Base-by-base conservation (phyloP, 257 asterid species). In the Cruciata laevipes region DNA sequence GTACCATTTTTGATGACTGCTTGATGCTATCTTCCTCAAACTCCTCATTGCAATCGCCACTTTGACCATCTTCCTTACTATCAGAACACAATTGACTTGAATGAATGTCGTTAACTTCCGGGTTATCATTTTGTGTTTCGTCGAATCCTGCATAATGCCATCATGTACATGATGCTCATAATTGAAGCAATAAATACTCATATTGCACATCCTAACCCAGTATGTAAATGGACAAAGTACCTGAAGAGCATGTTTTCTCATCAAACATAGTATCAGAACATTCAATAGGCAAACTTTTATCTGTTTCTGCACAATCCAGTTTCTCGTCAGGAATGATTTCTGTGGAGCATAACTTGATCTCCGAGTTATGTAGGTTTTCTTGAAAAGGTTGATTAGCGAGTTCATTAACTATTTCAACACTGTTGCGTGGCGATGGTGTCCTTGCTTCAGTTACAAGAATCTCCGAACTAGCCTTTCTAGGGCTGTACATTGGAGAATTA, bases 401-500 rank as follows among this genome's bases (percentile, higher is more conserved):
- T 51, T 73, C 84, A 53, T 57, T 74, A 63, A 68, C 77, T 69
- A 49, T 70, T 51, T 73, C 78, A 65, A 67, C 49, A 61, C 66
- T 17, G 70, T 69, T 74, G 51, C 74, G 76, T 23, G 86, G 84
- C 70, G 96, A 81, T 60, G 76, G 74, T 56, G 77, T 81, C 77
- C 63, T 75, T 65, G 74, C 86, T 13, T 80, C 77, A 38, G 83
- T 77, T 67, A 82, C 32, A 63, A 79, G 80, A 67, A 73, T 69
- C 32, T 82, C 86, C 61, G 84, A 85, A 16, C 74, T 76, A 51
- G 68, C 68, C 68, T 75, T 80, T 69, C 84, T 78, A 3, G 95
- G 97, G 78, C 96, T 88, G 79, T 74, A 75, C 78, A 78, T 56
- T 57, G 94, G 88, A 25, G 95, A 75, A 69, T 69, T 76, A 25